A percentile compares a stretch with the other conserved stretches of the same genome.
phyloP scores from a whole-genome alignment of 352 stramenopile species.

The Phytopythium helicoides region DNA sequence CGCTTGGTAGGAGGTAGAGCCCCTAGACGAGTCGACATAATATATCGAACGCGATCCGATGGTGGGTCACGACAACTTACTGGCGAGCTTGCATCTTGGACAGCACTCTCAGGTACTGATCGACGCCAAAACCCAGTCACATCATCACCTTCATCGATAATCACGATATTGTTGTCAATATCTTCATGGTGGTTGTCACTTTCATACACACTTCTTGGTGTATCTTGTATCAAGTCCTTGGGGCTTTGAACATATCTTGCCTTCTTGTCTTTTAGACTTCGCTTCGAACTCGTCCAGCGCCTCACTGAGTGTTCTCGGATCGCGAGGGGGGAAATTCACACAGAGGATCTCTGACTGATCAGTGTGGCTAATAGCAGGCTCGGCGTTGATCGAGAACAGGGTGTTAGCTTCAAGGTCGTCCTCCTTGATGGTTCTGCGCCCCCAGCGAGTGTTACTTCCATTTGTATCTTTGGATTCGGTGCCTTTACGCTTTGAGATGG shows the following conservation, averaged over 20 bases:
- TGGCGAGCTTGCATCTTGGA: slow-evolving; percentile 33
- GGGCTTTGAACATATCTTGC: too few species aligned
- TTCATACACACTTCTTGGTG: neutral
- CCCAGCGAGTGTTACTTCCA: too few species aligned
- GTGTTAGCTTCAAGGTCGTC: neutral
- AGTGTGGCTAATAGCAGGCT: neutral
- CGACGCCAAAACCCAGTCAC: slow-evolving; percentile 57
- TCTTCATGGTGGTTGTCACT: neutral
- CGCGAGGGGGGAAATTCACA: slow-evolving; percentile 23
- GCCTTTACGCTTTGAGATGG: neutral
- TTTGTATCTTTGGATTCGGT: slow-evolving; percentile 4
- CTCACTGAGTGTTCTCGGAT: slow-evolving; percentile 23
- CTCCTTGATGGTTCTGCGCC: neutral
- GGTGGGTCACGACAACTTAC: slow-evolving; percentile 28
- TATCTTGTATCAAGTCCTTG: too few species aligned
- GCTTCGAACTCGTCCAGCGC: slow-evolving; percentile 29
- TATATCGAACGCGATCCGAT: slow-evolving; percentile 58
- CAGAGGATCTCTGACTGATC: slow-evolving; percentile 7
- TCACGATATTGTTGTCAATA: neutral
- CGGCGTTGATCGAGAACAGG: neutral
- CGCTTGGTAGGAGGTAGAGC: slow-evolving; percentile 52
- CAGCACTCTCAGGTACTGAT: slow-evolving; percentile 28
- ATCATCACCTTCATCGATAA: slow-evolving; percentile 17
- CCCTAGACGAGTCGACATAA: slow-evolving; percentile 60
- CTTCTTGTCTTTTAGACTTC: too few species aligned